Evolutionary conservation across 1,284 basidiomycete species (phyloP).

Genomic region (Lentinus polychrous): DNA sequence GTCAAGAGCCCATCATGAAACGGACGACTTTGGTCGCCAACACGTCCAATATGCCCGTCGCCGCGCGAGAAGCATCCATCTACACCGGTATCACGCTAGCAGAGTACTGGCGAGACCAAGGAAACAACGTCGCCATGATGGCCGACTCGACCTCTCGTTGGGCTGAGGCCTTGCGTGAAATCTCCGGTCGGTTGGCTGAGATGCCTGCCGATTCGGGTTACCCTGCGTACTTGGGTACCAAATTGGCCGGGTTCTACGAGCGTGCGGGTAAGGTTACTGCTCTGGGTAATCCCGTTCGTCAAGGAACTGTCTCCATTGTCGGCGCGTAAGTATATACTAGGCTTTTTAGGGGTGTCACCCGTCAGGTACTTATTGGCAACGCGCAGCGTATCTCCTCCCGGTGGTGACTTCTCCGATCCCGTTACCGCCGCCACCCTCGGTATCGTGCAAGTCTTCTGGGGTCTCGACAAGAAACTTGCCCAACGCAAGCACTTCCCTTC

Average conservation of each 20-base stretch:
- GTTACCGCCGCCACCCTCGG: conserved; percentile 96
- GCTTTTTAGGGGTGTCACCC: background rate
- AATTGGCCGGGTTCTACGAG: conserved; percentile 98
- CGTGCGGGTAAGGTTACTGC: conserved; percentile 96
- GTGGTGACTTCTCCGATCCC: conserved; percentile 99
- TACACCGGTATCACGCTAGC: conserved; percentile 99
- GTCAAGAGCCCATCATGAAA: conserved; percentile 99
- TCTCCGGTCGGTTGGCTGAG: conserved; percentile 97
- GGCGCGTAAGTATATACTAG: conserved; percentile 77
- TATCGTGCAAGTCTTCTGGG: conserved; percentile 99
- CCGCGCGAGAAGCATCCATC: conserved; percentile 98
- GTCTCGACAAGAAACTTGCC: conserved; percentile 91
- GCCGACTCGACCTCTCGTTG: conserved; percentile 99
- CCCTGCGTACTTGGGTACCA: conserved; percentile 95
- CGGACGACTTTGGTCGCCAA: conserved; percentile 98
- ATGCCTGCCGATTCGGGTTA: conserved; percentile 99
- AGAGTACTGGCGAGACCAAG: conserved; percentile 99
- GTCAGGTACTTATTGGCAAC: background rate
- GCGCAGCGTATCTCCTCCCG: conserved; percentile 88
- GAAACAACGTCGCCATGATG: conserved; percentile 99
- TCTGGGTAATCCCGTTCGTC: conserved; percentile 83
- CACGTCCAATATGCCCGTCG: conserved; percentile 99
- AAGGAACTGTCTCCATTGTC: conserved; percentile 96
- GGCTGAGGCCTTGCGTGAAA: conserved; percentile 99
- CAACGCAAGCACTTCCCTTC: conserved; percentile 98